Evolutionary conservation across 345 rosid genomes (phyloP).

Genomic region (Capsella bursapastoris): DNA sequence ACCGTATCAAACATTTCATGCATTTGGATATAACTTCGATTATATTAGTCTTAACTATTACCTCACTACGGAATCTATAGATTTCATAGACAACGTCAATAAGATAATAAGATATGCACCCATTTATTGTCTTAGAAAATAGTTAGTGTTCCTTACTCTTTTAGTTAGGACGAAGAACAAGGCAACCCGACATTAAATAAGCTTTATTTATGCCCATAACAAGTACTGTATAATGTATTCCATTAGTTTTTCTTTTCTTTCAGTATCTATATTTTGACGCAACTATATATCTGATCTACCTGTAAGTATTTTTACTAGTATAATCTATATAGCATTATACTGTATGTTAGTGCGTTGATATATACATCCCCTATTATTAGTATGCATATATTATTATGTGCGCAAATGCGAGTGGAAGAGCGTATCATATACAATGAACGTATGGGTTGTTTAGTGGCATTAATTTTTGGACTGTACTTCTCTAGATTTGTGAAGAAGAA

Average conservation of each 20-base stretch:
- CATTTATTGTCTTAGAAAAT: background rate
- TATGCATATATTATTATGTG: background rate
- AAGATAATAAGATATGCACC: background rate
- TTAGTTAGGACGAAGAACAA: background rate
- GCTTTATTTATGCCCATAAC: conserved; percentile 7
- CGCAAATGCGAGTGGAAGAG: conserved; percentile 5
- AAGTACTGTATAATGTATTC: background rate
- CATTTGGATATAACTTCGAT: background rate
- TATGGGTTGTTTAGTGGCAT: conserved; percentile 11
- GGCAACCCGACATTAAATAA: conserved; percentile 15
- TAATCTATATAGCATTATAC: background rate
- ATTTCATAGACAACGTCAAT: background rate
- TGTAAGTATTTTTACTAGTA: background rate
- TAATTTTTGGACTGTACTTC: conserved; percentile 8
- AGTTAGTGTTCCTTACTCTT: background rate
- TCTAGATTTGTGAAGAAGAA: background rate
- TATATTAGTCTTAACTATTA: background rate
- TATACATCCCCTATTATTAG: no score
- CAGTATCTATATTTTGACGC: background rate
- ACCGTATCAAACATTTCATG: background rate
- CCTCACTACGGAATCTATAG: background rate
- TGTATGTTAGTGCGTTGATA: background rate
- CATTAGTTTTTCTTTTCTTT: background rate
- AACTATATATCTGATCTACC: background rate
- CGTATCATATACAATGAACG: conserved; percentile 8